Base-by-base conservation (phyloP, 805 yeast species). In the Jamesozyma piceae region DNA sequence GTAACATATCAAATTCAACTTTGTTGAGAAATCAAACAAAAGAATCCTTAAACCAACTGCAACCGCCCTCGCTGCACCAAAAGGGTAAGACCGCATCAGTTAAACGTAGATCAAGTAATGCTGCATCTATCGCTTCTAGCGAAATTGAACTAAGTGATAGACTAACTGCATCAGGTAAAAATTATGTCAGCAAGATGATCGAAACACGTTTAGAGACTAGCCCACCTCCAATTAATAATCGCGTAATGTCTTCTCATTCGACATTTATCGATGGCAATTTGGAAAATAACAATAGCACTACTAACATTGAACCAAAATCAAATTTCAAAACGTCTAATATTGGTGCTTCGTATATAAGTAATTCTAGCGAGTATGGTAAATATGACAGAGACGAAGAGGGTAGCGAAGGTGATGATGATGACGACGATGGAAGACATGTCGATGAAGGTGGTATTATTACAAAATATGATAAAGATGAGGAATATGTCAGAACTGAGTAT, bases 301-400 rank as follows among this genome's bases (percentile, higher is more conserved):
- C 21, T 10, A 9, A 30, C 27, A 3, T 11, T 27, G 26, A 18
- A 6, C 13, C 36, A 13, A 20, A 33, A 17, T n/a, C 9, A 19
- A 21, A 21, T 20, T 44, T 41, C n/a, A 33, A 39, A 37, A 32
- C 38, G 3, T 38, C 46, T 5, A 44, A 35, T 22, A 37, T 43
- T n/a, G 45, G 45, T 38, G 38, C 37, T 2, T 42, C 48, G n/a
- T 45, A 42, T 27, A 34, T 42, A 30, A 46, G 39, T 20, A 37
- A 31, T 18, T 9, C 36, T 13, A 40, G 32, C 39, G 67, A 63
- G 22, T 73, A 66, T 37, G 38, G 43, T n/a, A 68, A 64, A 26
- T 73, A 68, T 35, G 38, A 43, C n/a, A 28, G 63, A 3, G 71
- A 64, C 24, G 74, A 65, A 17, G 71, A 66, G 18, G 71, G 64